Evolutionary conservation across 2,329 filamentous ascomycete species (phyloP), one percentile per base, ranked within the genome.

Genomic region (Alternaria brassicicola): DNA sequence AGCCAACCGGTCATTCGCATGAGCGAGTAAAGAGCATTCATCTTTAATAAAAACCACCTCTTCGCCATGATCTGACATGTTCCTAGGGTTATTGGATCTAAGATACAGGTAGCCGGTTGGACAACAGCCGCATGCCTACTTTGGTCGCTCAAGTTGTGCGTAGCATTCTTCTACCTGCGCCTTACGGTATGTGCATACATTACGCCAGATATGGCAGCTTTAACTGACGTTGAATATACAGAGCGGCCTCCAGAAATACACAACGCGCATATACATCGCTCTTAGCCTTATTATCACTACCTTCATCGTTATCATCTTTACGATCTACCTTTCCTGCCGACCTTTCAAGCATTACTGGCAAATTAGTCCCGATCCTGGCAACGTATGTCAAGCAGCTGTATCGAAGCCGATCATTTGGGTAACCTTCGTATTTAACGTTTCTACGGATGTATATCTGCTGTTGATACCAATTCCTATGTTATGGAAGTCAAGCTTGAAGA

Each of bases 311-410:
- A 15, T 46, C 2, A 46, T 46, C 1, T 7, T 46, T 12, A 46
- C 43, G 4, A 46, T 46, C 5, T 46, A 46, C 3, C 4, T 46
- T 25, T 31, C 43, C 28, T 46, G 43, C 1, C 78, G 78, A 13
- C 85, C 85, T 0, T 81, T 87, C 52, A 62, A 76, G 21, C 80
- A 80, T 35, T 84, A 85, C 67, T 88, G 85, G 85, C 85, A 88
- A 67, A 85, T 88, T 50, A 76, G 81, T 46, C 86, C 86, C 0
- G 72, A 88, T 23, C 86, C 86, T 0, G 85, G 85, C 21, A 66
- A 68, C 15, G 2, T 25, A 9, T 69, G 66, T 39, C 51, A 55
- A 13, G 45, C 58, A 17, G 59, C 53, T 21, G 61, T 60, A 33
- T 55, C 61, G 33, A 58, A 51, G 57, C 58, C n/a, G 42, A 45